Evolutionary conservation across 805 yeast genomes (phyloP).

Genomic region (Ascoidea rubescens): DNA sequence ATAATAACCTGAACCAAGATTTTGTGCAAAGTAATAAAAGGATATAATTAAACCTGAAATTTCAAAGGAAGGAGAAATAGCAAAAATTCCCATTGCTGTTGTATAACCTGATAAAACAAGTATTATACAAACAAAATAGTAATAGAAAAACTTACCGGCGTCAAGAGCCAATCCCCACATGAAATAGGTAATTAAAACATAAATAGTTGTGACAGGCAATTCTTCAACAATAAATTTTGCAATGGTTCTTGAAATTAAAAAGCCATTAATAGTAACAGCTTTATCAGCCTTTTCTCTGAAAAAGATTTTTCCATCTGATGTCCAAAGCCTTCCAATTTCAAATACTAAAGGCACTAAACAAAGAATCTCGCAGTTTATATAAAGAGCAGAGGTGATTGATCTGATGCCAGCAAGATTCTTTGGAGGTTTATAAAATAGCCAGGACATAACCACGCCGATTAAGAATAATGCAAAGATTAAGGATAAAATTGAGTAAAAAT

Average conservation of each 20-base stretch:
- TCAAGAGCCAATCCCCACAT: slow-evolving; percentile 58
- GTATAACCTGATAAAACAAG: slow-evolving; percentile 43
- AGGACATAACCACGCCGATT: slow-evolving; percentile 53
- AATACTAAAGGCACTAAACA: slow-evolving; percentile 41
- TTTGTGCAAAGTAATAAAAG: slow-evolving; percentile 52
- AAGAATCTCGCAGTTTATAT: slow-evolving; percentile 38
- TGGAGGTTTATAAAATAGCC: slow-evolving; percentile 61
- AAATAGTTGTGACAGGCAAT: slow-evolving; percentile 43
- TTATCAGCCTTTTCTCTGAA: slow-evolving; percentile 63
- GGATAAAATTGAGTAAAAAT: slow-evolving; percentile 32
- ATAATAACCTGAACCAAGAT: slow-evolving; percentile 72
- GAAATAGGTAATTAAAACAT: slow-evolving; percentile 51
- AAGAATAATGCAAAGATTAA: slow-evolving; percentile 32
- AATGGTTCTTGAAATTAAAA: slow-evolving; percentile 48
- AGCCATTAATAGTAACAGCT: slow-evolving; percentile 53
- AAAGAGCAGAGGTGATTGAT: slow-evolving; percentile 37
- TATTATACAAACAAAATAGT: slow-evolving; percentile 43
- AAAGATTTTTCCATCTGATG: slow-evolving; percentile 36
- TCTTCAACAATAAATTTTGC: slow-evolving; percentile 61
- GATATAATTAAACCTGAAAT: slow-evolving; percentile 49
- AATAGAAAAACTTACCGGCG: slow-evolving; percentile 42
- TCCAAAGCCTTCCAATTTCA: slow-evolving; percentile 45
- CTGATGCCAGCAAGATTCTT: slow-evolving; percentile 50
- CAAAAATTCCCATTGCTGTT: slow-evolving; percentile 35
- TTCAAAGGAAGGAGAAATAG: slow-evolving; percentile 47